Conservation (phyloP, 345 rosid species). For the Aquilaria sinensis region DNA sequence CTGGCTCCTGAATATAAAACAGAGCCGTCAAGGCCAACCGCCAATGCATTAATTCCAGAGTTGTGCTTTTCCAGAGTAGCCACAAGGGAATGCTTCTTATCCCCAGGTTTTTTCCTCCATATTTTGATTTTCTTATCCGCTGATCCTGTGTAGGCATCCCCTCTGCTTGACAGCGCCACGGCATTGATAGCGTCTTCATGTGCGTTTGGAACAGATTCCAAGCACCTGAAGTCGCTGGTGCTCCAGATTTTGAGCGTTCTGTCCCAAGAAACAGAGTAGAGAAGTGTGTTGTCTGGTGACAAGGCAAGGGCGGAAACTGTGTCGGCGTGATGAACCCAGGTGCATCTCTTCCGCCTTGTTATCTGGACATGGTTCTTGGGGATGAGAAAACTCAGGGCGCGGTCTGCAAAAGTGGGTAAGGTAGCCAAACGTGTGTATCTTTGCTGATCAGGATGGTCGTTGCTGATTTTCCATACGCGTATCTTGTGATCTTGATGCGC, state of each 20-base stretch:
- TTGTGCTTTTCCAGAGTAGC: constrained; percentile 54
- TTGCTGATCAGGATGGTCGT: constrained; percentile 25
- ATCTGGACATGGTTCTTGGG: constrained; percentile 67
- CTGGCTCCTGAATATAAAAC: constrained; percentile 67
- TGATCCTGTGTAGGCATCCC: constrained; percentile 79
- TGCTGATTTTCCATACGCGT: constrained; percentile 76
- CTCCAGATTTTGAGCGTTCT: constrained; percentile 87
- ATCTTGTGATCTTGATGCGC: constrained; percentile 96
- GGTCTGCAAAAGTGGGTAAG: constrained; percentile 76
- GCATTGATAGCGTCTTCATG: constrained; percentile 92
- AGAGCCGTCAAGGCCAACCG: constrained; percentile 45
- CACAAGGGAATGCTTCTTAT: constrained; percentile 46
- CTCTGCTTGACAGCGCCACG: constrained; percentile 46
- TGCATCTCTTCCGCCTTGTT: constrained; percentile 64
- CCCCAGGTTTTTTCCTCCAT: constrained; percentile 56
- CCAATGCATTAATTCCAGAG: constrained; percentile 78
- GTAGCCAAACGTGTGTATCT: constrained; percentile 66
- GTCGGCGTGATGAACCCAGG: constrained; percentile 88
- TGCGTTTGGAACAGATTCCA: constrained; percentile 72
- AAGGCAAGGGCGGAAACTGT: constrained; percentile 76
- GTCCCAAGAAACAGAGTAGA: constrained; percentile 96
- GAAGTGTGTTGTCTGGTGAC: constrained; percentile 55
- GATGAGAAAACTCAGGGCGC: constrained; percentile 44
- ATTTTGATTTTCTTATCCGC: constrained; percentile 73
- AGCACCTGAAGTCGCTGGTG: constrained; percentile 68